Base-by-base conservation (phyloP, 371 early-diverging fungal genomes). In the Gilbertella persicaria region DNA sequence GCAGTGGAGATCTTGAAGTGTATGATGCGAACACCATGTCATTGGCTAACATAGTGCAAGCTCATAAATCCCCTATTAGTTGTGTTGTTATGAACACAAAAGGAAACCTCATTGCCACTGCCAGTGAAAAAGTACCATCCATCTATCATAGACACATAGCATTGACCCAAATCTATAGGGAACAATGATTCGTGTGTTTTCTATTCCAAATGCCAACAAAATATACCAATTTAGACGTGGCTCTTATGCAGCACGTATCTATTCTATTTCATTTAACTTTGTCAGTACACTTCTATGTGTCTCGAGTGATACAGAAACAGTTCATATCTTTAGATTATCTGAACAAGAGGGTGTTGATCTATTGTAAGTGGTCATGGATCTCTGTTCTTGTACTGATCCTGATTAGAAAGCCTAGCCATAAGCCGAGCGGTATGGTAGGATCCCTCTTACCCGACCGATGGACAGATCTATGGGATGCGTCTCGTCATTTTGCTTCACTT, bases 171-270 rank as follows among this genome's bases (percentile, higher is more conserved):
- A n/a, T n/a, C n/a, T n/a, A n/a, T 29, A 92, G 91, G 98, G 98
- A 1, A 98, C 98, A 0, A 91, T 98, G 1, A 94, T 98, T 47
- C 88, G 98, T 16, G 95, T 98, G 7, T 97, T 94, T 65, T 80
- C 93, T 2, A 77, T 95, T 20, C 95, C 95, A 1, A 78, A 85
- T 47, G 94, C 91, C 29, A n/a, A 88, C 46, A 88, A 91, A 58
- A 79, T 96, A 16, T 91, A 83, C 62, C 96, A 97, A 73, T 95
- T 98, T 75, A 82, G 98, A 44, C 74, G 98, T 26, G 98, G 98
- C 33, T 83, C 94, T 2, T 94, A 94, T 61, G 81, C 92, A 1
- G 91, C 96, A 21, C 78, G 85, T 38, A 97, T 98, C 45, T 90
- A 85, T 58, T 94, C 91, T 16, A 81, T 98, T 35, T 79, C 94